Evolutionary conservation across 1,284 basidiomycete genomes (phyloP), one percentile per base, ranked within the genome.

Genomic region (Puccinia horiana): DNA sequence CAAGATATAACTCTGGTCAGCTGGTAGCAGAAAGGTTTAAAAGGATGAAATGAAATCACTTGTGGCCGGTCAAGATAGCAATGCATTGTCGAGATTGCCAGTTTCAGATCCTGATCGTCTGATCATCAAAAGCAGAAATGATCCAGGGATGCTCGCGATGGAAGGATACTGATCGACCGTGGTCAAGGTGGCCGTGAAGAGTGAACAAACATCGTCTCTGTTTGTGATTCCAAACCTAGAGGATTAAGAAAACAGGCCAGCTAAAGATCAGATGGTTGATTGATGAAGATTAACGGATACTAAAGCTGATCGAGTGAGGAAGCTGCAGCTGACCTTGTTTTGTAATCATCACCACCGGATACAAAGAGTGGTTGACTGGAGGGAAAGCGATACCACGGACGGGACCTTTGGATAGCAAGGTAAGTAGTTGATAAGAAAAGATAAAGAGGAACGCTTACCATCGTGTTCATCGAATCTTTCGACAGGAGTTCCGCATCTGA

Each of bases 101-200:
- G 90, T 99, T 99, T 97, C 97, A 99, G 88, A 99, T 97, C 82
- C 97, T 92, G 88, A 99, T 98, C n/a, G 97, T 99, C 89, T 99
- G 97, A 88, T 99, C 97, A 87, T 99, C 97, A 29, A 94, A 95
- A 73, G 92, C 91, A n/a, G 96, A 98, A 85, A 99, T 91, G 87
- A 96, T 96, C 97, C 97, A 99, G 6, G 97, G 97, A 92, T 98
- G 98, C 88, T 98, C 96, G 86, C 97, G 95, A 88, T 99, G 97
- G 87, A 99, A 99, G 87, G 96, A 96, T 83, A 98, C 96, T n/a
- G 96, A 96, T 82, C 97, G 94, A 76, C 99, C 93, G 86, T 98
- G 99, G 89, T 99, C 97, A 83, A 99, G 89, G 88, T 99, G 96
- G 26, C 97, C 97, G 85, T 96, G 94, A 49, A 99, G 90, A n/a